A percentile compares a stretch with the other conserved stretches of the same genome.
phyloP scores from a whole-genome alignment of 805 yeast species.

The Danielia reshetovae region DNA sequence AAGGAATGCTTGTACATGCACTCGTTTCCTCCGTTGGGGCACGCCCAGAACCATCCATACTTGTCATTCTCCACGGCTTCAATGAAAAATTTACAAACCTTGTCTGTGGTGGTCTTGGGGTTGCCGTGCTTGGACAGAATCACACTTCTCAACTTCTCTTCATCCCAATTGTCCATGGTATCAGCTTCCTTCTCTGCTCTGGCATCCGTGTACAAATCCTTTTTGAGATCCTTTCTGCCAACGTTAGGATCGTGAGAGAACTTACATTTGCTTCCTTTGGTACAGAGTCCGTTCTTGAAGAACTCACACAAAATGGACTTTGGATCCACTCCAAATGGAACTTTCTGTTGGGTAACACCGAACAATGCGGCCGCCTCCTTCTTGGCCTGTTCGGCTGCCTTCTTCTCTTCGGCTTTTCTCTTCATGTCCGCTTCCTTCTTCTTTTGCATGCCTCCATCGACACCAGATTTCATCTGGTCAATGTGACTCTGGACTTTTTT shows the following conservation, averaged over 20 bases:
- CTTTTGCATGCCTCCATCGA: slow-evolving; percentile 51
- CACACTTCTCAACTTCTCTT: slow-evolving; percentile 84
- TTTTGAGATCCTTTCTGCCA: slow-evolving; percentile 86
- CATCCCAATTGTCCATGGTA: slow-evolving; percentile 97
- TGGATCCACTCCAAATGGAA: slow-evolving; percentile 97
- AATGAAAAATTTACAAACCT: slow-evolving; percentile 87
- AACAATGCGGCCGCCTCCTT: slow-evolving; percentile 79
- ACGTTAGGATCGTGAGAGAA: slow-evolving; percentile 85
- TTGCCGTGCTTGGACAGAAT: slow-evolving; percentile 92
- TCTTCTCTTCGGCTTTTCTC: slow-evolving; percentile 70
- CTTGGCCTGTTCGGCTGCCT: slow-evolving; percentile 86
- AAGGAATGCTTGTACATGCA: slow-evolving; percentile 94
- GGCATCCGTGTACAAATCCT: slow-evolving; percentile 87
- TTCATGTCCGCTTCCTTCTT: slow-evolving; percentile 73
- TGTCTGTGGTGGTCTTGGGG: slow-evolving; percentile 90
- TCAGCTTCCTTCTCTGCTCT: slow-evolving; percentile 71
- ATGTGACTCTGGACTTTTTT: slow-evolving; percentile 73
- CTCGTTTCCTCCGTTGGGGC: slow-evolving; percentile 90
- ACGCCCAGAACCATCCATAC: slow-evolving; percentile 98
- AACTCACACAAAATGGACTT: slow-evolving; percentile 86
- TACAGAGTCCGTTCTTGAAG: slow-evolving; percentile 84
- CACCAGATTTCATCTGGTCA: slow-evolving; percentile 38
- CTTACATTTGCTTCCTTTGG: slow-evolving; percentile 81
- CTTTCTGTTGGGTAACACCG: slow-evolving; percentile 71
- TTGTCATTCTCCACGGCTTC: slow-evolving; percentile 97